Conservation (phyloP, 768 basidiomycete species). For the Plicaturopsis crispa region DNA sequence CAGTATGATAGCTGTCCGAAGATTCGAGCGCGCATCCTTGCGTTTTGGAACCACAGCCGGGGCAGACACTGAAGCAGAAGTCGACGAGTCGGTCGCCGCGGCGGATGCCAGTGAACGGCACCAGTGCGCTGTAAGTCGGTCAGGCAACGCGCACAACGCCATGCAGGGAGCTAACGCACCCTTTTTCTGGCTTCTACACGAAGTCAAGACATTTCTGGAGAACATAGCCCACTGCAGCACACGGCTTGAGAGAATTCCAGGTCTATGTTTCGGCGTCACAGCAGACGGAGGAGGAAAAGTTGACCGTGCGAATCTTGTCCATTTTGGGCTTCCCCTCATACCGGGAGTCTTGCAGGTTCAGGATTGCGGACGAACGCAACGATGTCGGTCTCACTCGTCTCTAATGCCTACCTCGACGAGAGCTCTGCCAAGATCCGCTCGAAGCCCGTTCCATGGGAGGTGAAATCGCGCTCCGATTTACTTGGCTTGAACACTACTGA, state of each 20-base stretch:
- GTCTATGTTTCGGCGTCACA: no score
- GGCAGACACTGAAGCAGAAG: conserved; percentile 1
- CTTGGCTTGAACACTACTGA: conserved; percentile 7
- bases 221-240: conserved; percentile 15
- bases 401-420: conserved; percentile 82
- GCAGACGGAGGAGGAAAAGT: not conserved
- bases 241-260: no score
- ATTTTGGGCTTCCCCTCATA: not conserved
- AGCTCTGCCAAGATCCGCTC: conserved; percentile 79
- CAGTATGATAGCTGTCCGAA: conserved; percentile 63
- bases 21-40: conserved; percentile 22
- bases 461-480: conserved; percentile 21
- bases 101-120: conserved; percentile 39
- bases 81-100: conserved; percentile 4
- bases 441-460: conserved; percentile 97
- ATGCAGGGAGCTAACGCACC: conserved; percentile 15
- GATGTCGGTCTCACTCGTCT: conserved; percentile 75
- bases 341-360: no score
- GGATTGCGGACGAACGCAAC: conserved; percentile 8
- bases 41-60: conserved; percentile 18
- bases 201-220: conserved; percentile 21
- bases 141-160: no score
- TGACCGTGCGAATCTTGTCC: not conserved
- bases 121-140: no score
- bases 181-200: conserved; percentile 23